Percentiles rank a stretch among this genome's conserved stretches.
phyloP scores from a whole-genome alignment of 2,329 filamentous ascomycete species.

The Zymoseptoria brevis region DNA sequence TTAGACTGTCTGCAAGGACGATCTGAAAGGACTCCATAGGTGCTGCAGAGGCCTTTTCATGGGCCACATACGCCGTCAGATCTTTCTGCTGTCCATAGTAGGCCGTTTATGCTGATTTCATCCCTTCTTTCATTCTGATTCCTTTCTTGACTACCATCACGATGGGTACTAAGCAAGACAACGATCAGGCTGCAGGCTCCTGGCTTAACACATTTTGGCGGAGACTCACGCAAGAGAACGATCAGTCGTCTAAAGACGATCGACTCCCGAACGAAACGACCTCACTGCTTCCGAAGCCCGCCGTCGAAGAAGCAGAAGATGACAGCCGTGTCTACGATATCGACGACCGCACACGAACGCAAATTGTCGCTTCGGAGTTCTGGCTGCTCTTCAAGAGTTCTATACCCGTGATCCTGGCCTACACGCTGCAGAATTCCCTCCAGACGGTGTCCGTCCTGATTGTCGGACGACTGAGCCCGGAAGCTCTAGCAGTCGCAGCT shows the following conservation, averaged over 20 bases:
- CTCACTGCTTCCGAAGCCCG: constrained; percentile 36
- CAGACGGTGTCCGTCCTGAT: constrained; percentile 77
- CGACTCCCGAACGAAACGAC: constrained; percentile 34
- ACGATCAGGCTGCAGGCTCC: not conserved
- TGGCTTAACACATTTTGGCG: not conserved
- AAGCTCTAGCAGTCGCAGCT: constrained; percentile 71
- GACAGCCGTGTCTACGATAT: constrained; percentile 10
- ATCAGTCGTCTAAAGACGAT: not conserved
- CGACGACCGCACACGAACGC: constrained; percentile 27
- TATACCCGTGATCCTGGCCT: constrained; percentile 72
- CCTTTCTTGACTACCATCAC: not conserved
- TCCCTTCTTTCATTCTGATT: not conserved
- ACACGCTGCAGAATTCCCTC: constrained; percentile 76
- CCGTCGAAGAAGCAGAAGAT: constrained; percentile 33
- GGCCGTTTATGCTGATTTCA: not conserved
- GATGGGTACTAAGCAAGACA: not conserved
- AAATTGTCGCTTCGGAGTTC: constrained; percentile 50
- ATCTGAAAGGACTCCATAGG: not conserved
- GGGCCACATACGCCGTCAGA: not conserved
- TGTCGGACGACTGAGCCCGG: constrained; percentile 69
- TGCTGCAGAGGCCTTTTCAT: not conserved
- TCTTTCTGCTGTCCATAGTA: not conserved
- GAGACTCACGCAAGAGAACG: not conserved
- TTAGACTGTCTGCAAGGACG: not conserved
- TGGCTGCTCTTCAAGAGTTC: constrained; percentile 61